Base-by-base conservation (phyloP, 805 yeast genomes). In the Debaryomyces castellii region DNA sequence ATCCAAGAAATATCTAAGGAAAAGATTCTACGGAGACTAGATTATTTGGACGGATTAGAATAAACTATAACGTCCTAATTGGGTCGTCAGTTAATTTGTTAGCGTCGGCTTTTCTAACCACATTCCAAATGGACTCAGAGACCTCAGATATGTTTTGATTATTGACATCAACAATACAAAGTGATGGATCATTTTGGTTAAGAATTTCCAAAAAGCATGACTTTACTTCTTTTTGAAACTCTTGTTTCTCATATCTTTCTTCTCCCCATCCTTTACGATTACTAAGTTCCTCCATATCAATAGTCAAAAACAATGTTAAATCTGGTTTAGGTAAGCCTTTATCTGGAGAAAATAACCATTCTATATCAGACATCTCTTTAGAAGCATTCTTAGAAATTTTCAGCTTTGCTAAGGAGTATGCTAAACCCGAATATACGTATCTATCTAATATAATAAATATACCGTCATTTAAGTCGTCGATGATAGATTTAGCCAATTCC, bases 401-500 rank as follows among this genome's bases (percentile, higher is more conserved):
- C 87, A 53, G 59, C 63, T 94, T 92, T 6, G 98, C 97, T 1
- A 87, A 74, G 1, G 96, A 84, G 60, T 92, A 94, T 5, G 97
- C 96, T 3, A 90, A 80, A 0, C 99, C 99, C 0, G 97, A 89
- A 58, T 88, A 92, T 3, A 87, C 85, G 58, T 92, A 94, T 51
- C 99, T 71, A 61, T 94, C 99, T 46, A 91, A 62, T 0, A 94
- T 73, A 1, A 94, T 76, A 43, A 75, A 73, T 10, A 59, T 60
- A 1, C 96, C 97, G 0, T 61, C 51, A 1, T 64, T 53, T 16
- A 90, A 62, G 10, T 69, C 58, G 1, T 58, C 45, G 9, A 66
- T 59, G 4, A 94, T 81, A 3, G 63, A 60, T 1, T 69, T 63
- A 1, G 74, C 77, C 18, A 81, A 55, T 62, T 94, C 99, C 99